Evolutionary conservation across 2,329 filamentous ascomycete genomes (phyloP), one percentile per base, ranked within the genome.

Genomic region (Emericellopsis cladophorae): DNA sequence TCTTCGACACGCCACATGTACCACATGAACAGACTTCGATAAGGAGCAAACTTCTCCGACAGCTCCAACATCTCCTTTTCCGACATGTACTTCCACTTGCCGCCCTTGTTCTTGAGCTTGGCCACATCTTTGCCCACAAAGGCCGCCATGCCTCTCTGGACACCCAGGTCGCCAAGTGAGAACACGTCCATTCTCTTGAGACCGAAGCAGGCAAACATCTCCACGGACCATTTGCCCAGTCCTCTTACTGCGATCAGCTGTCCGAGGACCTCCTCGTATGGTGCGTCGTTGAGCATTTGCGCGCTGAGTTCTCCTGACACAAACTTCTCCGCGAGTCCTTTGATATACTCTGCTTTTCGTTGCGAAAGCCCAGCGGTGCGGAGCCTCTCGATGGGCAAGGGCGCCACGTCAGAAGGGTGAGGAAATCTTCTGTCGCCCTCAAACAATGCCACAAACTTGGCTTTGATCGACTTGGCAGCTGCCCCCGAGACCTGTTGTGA

Each of bases 181-280:
- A 96, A 95, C 18, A 98, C 85, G 62, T 98, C 90, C 71, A 88
- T 82, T 11, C 89, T 72, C 70, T 95, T 96, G 33, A 98, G 67
- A n/a, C 78, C 84, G 61, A 98, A 96, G 60, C 84, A 87, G 39
- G 89, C 86, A 67, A 98, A 98, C 92, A 98, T 96, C 67, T 95
- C 89, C 12, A 94, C 88, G 37, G 81, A 89, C 92, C 92, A 96
- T 41, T 72, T 73, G 0, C 92, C 92, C 39, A 96, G 64, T 0
- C 92, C 92, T 9, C 90, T 73, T 5, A 98, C 88, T 1, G 88
- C 84, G 37, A 84, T 86, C 37, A 98, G 68, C 57, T 75, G 81
- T 59, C 84, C 76, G 47, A 95, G 69, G 7, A 98, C 73, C 49
- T 94, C 84, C 39, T 94, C 89, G 57, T 98, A 92, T 5, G 78